Percentiles rank a stretch among this genome's conserved stretches.
Conservation (phyloP, 768 basidiomycete genomes). For the Coprinellus micaceus region DNA sequence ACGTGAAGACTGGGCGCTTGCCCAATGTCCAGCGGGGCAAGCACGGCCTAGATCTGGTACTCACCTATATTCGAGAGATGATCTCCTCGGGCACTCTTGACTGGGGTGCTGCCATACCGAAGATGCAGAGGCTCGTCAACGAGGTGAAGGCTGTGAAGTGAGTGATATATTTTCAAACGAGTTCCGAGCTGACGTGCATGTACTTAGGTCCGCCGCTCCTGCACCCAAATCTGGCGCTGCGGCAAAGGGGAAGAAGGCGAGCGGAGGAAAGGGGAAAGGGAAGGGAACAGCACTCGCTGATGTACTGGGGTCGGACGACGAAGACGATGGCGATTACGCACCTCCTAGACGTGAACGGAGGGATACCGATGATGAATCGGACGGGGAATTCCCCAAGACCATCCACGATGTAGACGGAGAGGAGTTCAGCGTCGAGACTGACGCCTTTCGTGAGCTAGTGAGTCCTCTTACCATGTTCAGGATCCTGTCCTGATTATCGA, state of each 20-base stretch:
- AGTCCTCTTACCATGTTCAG: no score
- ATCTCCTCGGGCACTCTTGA: neutral
- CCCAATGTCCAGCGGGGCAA: no score
- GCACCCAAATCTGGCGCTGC: neutral
- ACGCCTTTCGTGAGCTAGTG: no score
- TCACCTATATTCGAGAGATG: neutral
- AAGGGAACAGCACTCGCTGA: neutral
- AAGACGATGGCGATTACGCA: slow-evolving; percentile 4
- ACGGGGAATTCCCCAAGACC: no score
- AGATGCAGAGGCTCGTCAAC: slow-evolving; percentile 8
- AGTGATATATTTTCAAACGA: neutral
- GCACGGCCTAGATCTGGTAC: no score
- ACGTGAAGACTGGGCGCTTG: no score
- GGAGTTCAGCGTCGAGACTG: no score
- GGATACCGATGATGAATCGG: neutral
- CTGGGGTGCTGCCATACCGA: slow-evolving; percentile 13
- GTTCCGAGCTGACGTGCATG: neutral
- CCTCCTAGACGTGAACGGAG: neutral
- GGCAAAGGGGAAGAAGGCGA: neutral
- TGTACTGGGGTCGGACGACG: neutral
- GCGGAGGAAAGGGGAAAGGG: neutral
- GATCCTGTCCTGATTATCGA: no score
- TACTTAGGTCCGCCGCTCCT: neutral
- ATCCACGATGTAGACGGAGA: no score
- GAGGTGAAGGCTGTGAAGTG: slow-evolving; percentile 8